Evolutionary conservation across 2,329 filamentous ascomycete genomes (phyloP), one percentile per base, ranked within the genome.

Genomic region (Trichophyton verrucosum): DNA sequence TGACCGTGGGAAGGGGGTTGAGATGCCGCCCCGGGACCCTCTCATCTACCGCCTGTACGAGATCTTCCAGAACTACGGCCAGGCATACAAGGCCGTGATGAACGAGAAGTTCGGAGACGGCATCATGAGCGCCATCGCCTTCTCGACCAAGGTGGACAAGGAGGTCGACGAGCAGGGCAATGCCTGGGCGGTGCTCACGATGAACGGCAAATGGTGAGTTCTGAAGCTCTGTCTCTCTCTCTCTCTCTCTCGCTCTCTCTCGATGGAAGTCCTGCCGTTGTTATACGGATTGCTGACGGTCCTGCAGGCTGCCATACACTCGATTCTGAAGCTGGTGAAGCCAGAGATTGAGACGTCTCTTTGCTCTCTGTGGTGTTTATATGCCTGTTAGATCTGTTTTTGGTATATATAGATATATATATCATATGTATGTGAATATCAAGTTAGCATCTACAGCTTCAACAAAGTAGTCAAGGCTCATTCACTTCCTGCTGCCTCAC

Each of bases 21-120:
- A 90, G 61, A 91, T 94, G 88, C 89, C 89, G 0, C 89, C 89
- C 0, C 85, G 83, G 62, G 90, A 95, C 72, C 90, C 90, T 3
- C 75, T 95, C 66, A 91, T 96, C 70, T 97, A 97, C 74, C 81
- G 92, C 1, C 74, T 96, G 62, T 96, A 90, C 73, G 92, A 97
- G 80, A 88, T 96, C 71, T 86, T 97, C 64, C 91, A 96, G 77
- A 97, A 96, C 74, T 96, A 96, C 70, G 92, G 92, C 0, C 95
- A 96, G 73, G 89, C 91, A 0, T 96, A 95, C 77, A 96, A 96
- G 81, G 91, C 91, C 0, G 83, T 97, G 3, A 73, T 96, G 74
- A 96, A 97, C 67, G 92, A 97, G 81, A 96, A 96, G 80, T 91
- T 90, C 71, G 88, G 88, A 0, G 88, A 91, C 71, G 92, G 92